phyloP scores from a whole-genome alignment of 148 eudicot genomes.

The Camellia japonica region DNA sequence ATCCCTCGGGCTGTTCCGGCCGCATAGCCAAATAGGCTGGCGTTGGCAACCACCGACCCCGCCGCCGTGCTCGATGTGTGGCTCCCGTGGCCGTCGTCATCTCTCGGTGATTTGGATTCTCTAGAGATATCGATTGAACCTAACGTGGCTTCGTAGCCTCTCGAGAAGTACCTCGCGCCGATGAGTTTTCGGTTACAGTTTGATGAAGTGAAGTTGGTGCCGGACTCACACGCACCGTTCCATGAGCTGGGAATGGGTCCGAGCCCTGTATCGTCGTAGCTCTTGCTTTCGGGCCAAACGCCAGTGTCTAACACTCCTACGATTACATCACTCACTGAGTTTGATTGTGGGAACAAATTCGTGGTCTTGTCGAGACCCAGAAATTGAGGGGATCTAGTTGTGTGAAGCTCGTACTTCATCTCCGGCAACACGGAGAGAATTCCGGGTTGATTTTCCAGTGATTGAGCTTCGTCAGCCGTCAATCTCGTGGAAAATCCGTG shows the following conservation, averaged over 20 bases:
- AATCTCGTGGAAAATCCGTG: conserved; percentile 45
- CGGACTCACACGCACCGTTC: conserved; percentile 42
- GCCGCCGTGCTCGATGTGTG: conserved; percentile 48
- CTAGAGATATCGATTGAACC: conserved; percentile 44
- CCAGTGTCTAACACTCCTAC: conserved; percentile 51
- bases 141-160: conserved; percentile 36
- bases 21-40: conserved; percentile 45
- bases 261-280: conserved; percentile 38
- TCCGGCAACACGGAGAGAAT: conserved; percentile 36
- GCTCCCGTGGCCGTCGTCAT: conserved; percentile 52
- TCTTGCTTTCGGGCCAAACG: conserved; percentile 48
- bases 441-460: conserved; percentile 28
- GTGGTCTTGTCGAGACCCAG: conserved; percentile 36
- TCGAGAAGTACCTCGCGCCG: conserved; percentile 43
- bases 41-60: conserved; percentile 30
- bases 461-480: conserved; percentile 27
- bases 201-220: conserved; percentile 36
- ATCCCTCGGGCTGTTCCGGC: conserved; percentile 45
- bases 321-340: conserved; percentile 32
- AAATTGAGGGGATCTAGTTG: conserved; percentile 45
- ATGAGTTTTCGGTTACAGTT: conserved; percentile 42
- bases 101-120: conserved; percentile 46
- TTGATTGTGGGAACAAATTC: conserved; percentile 29
- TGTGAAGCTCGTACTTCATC: conserved; percentile 43
- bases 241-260: conserved; percentile 40